Evolutionary conservation across 208 protist species (phyloP).

Genomic region (Leishmania amazonensis): DNA sequence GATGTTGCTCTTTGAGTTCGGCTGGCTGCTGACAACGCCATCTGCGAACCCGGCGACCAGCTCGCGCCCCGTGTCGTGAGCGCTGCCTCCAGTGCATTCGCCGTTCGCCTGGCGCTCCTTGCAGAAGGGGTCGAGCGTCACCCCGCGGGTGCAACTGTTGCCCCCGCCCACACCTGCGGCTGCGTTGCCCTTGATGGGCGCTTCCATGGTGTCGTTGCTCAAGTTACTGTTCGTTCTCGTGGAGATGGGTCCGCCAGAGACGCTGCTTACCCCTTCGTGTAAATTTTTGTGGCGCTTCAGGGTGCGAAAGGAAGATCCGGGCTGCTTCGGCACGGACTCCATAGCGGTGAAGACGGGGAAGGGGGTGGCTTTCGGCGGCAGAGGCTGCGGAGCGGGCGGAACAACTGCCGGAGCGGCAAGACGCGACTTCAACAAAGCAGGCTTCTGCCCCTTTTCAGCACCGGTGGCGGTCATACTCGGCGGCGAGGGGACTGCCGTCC

Average conservation of each 20-base stretch:
- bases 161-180: neutral
- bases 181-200: neutral
- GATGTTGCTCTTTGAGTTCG: neutral
- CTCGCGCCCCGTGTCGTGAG: constrained; percentile 3
- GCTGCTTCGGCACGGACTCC: constrained; percentile 17
- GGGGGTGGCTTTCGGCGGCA: neutral
- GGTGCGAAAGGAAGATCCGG: constrained; percentile 6
- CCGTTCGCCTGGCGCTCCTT: constrained; percentile 1
- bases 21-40: neutral
- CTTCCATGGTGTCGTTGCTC: neutral
- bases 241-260: neutral
- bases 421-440: neutral
- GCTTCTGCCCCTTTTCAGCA: neutral
- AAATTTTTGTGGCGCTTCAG: constrained; percentile 8
- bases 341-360: constrained; percentile 24
- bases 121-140: neutral
- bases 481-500: neutral
- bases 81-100: neutral
- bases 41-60: constrained; percentile 3
- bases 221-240: neutral
- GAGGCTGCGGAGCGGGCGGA: constrained; percentile 6
- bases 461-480: neutral
- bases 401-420: neutral
- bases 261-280: neutral
- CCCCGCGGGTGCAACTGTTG: neutral